Evolutionary conservation across 768 basidiomycete genomes (phyloP).

Genomic region (Nevesoporus exiguus): DNA sequence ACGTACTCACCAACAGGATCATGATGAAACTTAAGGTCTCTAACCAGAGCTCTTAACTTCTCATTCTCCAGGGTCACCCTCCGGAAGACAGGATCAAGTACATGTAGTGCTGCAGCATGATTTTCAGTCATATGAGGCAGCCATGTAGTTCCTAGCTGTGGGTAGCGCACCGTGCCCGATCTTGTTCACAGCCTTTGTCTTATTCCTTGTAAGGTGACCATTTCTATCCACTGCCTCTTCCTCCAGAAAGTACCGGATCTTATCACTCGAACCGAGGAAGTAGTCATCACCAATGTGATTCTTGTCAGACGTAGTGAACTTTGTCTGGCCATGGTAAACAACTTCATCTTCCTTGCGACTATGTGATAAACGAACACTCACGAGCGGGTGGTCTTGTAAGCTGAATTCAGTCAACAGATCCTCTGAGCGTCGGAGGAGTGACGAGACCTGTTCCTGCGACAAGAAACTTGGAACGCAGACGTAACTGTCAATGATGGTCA

Average conservation of each 20-base stretch:
- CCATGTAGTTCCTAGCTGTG: not conserved
- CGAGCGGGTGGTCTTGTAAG: slow-evolving; percentile 76
- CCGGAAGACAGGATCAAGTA: slow-evolving; percentile 79
- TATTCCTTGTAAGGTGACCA: slow-evolving; percentile 68
- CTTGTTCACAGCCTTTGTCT: slow-evolving; percentile 88
- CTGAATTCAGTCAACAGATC: slow-evolving; percentile 76
- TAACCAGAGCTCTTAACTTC: slow-evolving; percentile 61
- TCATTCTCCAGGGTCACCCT: slow-evolving; percentile 79
- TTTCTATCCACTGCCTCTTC: slow-evolving; percentile 72
- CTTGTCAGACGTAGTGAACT: slow-evolving; percentile 76
- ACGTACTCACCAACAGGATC: slow-evolving; percentile 73
- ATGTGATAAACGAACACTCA: slow-evolving; percentile 32
- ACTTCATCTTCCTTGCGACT: not conserved
- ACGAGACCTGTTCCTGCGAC: slow-evolving; percentile 48
- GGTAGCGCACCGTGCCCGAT: slow-evolving; percentile 72
- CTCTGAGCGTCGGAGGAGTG: slow-evolving; percentile 67
- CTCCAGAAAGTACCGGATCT: slow-evolving; percentile 94
- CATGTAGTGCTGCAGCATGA: slow-evolving; percentile 71
- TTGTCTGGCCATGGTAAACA: slow-evolving; percentile 52
- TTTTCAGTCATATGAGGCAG: not conserved
- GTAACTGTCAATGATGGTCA: slow-evolving; percentile 49
- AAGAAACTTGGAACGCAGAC: slow-evolving; percentile 77
- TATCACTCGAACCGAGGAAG: slow-evolving; percentile 89
- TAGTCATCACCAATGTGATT: slow-evolving; percentile 89
- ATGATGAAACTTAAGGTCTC: slow-evolving; percentile 76